Conservation (phyloP, 2,329 filamentous ascomycete species). For the Zymoseptoria pseudotritici region DNA sequence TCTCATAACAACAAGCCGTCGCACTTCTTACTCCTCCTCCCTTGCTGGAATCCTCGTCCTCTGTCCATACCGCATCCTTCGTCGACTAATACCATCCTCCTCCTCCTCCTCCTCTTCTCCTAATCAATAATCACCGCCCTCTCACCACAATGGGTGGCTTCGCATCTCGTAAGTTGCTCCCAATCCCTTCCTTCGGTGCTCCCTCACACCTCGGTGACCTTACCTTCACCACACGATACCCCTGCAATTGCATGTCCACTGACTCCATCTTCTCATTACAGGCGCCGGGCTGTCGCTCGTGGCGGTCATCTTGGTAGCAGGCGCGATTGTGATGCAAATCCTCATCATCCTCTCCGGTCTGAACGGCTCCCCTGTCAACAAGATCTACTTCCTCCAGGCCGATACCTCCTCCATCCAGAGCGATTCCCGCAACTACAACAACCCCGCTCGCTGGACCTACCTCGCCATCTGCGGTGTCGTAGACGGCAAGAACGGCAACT, state of each 20-base stretch:
- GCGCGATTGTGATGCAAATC: conserved; percentile 56
- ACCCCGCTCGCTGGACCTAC: conserved; percentile 77
- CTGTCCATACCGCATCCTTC: background rate
- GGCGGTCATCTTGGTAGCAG: conserved; percentile 56
- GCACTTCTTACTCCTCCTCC: background rate
- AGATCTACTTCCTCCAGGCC: conserved; percentile 80
- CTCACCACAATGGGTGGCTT: background rate
- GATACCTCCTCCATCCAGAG: conserved; percentile 63
- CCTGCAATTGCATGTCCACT: background rate
- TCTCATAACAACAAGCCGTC: background rate
- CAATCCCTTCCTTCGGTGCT: too few species aligned
- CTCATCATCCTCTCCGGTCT: conserved; percentile 58
- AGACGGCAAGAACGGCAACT: conserved; percentile 52
- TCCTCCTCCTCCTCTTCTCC: background rate
- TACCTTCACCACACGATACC: background rate
- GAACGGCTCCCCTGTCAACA: conserved; percentile 53
- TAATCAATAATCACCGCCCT: background rate
- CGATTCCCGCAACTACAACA: conserved; percentile 42
- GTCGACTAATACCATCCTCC: background rate
- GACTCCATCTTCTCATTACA: conserved; percentile 24
- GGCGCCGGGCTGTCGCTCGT: conserved; percentile 49
- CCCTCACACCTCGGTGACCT: conserved; percentile 12
- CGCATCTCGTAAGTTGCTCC: background rate
- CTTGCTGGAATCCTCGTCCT: background rate
- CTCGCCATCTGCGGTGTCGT: conserved; percentile 69